Evolutionary conservation across 495 filamentous ascomycete genomes (phyloP).

Genomic region (Rusavskia elegans): DNA sequence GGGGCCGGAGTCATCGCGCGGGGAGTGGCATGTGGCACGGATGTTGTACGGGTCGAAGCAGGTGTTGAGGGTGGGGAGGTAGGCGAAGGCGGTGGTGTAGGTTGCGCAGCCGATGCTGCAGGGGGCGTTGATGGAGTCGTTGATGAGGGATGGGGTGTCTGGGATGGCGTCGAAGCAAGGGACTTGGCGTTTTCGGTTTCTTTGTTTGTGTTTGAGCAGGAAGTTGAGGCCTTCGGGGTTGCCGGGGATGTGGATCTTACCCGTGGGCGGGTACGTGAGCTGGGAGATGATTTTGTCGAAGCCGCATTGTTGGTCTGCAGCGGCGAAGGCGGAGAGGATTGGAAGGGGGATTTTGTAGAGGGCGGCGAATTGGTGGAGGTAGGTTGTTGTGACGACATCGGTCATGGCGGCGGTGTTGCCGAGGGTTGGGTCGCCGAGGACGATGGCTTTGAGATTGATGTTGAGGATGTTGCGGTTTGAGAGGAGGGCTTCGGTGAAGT

Average conservation of each 20-base stretch:
- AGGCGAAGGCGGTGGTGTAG: conserved; percentile 21
- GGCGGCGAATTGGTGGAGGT: conserved; percentile 13
- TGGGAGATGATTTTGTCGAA: conserved; percentile 19
- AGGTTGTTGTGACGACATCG: conserved; percentile 15
- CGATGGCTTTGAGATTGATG: conserved; percentile 22
- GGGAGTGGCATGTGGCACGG: conserved; percentile 14
- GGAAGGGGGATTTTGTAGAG: conserved; percentile 15
- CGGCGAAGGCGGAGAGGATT: conserved; percentile 16
- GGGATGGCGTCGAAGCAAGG: conserved; percentile 10
- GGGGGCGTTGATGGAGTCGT: conserved; percentile 19
- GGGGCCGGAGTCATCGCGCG: conserved; percentile 12
- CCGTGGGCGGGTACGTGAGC: conserved; percentile 20
- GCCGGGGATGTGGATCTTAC: conserved; percentile 20
- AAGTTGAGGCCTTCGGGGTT: conserved; percentile 22
- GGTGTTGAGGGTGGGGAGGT: conserved; percentile 6
- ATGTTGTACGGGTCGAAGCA: conserved; percentile 19
- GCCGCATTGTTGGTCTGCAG: conserved; percentile 20
- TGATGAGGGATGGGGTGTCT: conserved; percentile 14
- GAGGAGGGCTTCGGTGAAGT: conserved; percentile 22
- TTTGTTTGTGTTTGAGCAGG: conserved; percentile 5
- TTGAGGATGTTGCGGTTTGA: conserved; percentile 15
- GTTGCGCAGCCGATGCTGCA: conserved; percentile 26
- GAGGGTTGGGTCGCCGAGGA: conserved; percentile 22
- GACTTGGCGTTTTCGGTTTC: conserved; percentile 1
- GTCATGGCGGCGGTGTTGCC: conserved; percentile 21